A percentile compares a stretch with the other conserved stretches of the same genome.
Conservation (phyloP, 2,329 filamentous ascomycete genomes). For the Lizonia empirigonia region DNA sequence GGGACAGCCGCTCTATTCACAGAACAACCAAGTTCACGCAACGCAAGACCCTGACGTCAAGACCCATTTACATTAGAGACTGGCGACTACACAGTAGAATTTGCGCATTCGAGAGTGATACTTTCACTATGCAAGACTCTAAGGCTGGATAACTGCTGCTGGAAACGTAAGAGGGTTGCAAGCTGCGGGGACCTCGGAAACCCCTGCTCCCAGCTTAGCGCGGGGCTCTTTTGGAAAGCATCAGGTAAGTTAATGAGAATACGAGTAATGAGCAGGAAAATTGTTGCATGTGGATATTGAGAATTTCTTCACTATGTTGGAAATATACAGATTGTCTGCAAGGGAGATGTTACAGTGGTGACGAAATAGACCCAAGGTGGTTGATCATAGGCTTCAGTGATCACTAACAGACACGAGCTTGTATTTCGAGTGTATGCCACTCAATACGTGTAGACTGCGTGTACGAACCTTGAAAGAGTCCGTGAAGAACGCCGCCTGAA, state of each 20-base stretch:
- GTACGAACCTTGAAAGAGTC: background rate
- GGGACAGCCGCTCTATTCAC: constrained; percentile 12
- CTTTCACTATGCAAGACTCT: background rate
- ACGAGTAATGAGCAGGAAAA: constrained; percentile 8
- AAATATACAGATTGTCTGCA: background rate
- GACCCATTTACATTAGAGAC: too few relatives aligned
- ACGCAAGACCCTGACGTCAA: background rate
- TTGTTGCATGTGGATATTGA: background rate
- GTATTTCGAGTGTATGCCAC: background rate
- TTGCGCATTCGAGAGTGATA: background rate
- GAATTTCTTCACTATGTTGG: background rate
- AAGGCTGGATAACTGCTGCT: background rate
- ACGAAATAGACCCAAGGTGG: background rate
- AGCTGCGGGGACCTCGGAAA: constrained; percentile 12
- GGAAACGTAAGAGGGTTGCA: background rate
- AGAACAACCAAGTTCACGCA: background rate
- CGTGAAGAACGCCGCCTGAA: background rate
- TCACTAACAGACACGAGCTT: background rate
- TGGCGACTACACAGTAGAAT: background rate
- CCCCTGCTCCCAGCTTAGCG: constrained; percentile 12
- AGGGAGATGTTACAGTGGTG: background rate
- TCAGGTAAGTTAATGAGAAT: constrained; percentile 14
- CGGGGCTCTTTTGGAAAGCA: constrained; percentile 14
- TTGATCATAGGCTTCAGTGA: background rate
- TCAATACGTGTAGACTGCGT: background rate